Conservation (phyloP, 176 grass and related monocot species). For the Ampelocalamus luodianensis region DNA sequence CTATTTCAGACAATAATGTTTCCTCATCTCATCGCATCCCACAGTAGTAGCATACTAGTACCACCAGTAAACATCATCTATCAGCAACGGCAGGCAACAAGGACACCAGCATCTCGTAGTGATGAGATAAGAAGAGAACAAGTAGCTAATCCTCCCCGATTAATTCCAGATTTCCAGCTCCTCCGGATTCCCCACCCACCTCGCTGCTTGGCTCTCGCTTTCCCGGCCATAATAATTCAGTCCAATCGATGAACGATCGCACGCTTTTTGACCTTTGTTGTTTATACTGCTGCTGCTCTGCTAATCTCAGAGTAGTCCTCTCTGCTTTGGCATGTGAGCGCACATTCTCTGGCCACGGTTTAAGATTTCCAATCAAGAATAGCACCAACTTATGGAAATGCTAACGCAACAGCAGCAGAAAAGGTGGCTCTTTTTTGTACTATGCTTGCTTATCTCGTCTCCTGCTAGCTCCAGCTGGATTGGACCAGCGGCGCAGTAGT, state of each 20-base stretch:
- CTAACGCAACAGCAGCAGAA: neutral
- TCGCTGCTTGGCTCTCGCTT: conserved; percentile 9
- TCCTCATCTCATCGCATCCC: conserved; percentile 46
- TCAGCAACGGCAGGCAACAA: neutral
- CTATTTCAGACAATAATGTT: conserved; percentile 32
- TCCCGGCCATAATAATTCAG: conserved; percentile 35
- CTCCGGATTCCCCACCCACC: conserved; percentile 6
- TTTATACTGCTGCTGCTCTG: neutral
- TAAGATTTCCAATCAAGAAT: conserved; percentile 20
- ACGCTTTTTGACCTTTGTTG: neutral
- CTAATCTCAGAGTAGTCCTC: neutral
- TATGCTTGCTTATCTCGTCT: neutral
- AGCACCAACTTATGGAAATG: neutral
- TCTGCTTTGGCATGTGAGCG: conserved; percentile 3
- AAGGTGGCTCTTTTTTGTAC: neutral
- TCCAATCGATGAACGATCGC: neutral
- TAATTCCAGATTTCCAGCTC: neutral
- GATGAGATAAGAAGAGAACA: conserved; percentile 49
- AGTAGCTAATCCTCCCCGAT: conserved; percentile 12
- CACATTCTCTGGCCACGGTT: conserved; percentile 36
- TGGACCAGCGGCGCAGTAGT: neutral
- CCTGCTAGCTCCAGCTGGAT: neutral
- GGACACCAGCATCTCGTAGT: conserved; percentile 44
- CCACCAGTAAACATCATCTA: neutral
- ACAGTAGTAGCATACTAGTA: conserved; percentile 19